phyloP scores from a whole-genome alignment of 352 stramenopile species.

The Pythium folliculosum region DNA sequence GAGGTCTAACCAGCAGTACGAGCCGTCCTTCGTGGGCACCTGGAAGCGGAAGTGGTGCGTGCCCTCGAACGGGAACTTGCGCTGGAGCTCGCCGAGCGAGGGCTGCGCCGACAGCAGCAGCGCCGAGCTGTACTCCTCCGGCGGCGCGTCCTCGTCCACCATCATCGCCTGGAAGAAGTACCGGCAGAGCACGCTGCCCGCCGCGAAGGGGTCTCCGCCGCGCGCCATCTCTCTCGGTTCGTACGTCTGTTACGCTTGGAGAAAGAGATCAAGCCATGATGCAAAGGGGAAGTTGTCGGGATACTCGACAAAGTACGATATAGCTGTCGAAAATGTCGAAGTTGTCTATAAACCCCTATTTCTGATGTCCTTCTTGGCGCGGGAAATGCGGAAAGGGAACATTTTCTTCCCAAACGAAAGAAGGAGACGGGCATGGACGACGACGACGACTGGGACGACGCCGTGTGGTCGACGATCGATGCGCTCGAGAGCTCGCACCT shows the following conservation, averaged over 20 bases:
- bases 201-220: neutral
- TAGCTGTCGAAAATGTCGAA: constrained; percentile 22
- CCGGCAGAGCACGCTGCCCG: constrained; percentile 61
- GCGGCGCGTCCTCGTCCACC: constrained; percentile 44
- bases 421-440: constrained; percentile 33
- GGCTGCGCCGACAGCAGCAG: constrained; percentile 66
- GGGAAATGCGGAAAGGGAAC: constrained; percentile 24
- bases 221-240: constrained; percentile 6
- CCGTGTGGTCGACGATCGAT: constrained; percentile 66
- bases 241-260: constrained; percentile 14
- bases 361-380: neutral
- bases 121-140: constrained; percentile 58
- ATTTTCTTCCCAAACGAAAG: neutral
- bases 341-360: neutral
- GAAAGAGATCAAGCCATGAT: constrained; percentile 25
- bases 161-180: constrained; percentile 86
- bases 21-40: constrained; percentile 25
- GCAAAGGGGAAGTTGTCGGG: neutral
- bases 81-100: constrained; percentile 61
- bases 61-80: constrained; percentile 80
- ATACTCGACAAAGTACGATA: constrained; percentile 19
- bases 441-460: constrained; percentile 87
- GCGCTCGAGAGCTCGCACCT: constrained; percentile 48
- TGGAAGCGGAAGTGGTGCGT: constrained; percentile 80
- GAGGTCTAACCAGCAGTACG: constrained; percentile 83